Evolutionary conservation across 768 basidiomycete genomes (phyloP), one percentile per base, ranked within the genome.

Genomic region (Phylloporus sp.): DNA sequence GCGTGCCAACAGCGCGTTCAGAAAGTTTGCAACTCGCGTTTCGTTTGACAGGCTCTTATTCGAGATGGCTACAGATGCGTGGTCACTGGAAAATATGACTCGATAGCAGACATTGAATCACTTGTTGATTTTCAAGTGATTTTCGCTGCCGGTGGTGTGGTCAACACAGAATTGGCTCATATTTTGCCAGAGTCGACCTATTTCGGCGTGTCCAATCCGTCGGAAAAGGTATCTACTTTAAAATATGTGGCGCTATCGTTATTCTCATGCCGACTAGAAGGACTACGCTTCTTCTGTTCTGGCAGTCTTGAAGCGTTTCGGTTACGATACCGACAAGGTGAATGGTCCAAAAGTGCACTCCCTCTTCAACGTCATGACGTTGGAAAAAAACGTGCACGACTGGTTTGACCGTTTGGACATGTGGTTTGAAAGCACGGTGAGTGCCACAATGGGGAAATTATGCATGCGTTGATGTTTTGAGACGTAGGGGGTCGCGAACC

Each of bases 11-110:
- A 27, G 4, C 6, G 11, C 20, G n/a, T n/a, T n/a, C n/a, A n/a
- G n/a, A n/a, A 31, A 22, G 38, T 24, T 21, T 40, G 34, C 43
- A 34, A 10, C 22, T 42, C 15, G 6, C 23, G 6, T 22, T 22
- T 20, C 22, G 10, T 35, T 42, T 52, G 41, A 9, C 18, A 69
- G 70, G 68, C 71, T 38, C 56, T 71, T 17, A 43, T 64, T 34
- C 66, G 71, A 24, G 70, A 73, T 46, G 59, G 55, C 5, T 68
- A 49, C 54, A 63, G 56, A 37, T 73, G 71, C 45, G 52, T 68
- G 9, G 48, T 70, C 7, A 62, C 64, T 11, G 63, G 61, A 38
- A 18, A 26, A 18, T 52, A 60, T 38, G 69, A 71, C 20, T 1
- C 4, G 13, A 11, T 15, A 10, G 36, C 26, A n/a, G n/a, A n/a